Evolutionary conservation across 257 asterid genomes (phyloP).

Genomic region (Cinchona pubescens): DNA sequence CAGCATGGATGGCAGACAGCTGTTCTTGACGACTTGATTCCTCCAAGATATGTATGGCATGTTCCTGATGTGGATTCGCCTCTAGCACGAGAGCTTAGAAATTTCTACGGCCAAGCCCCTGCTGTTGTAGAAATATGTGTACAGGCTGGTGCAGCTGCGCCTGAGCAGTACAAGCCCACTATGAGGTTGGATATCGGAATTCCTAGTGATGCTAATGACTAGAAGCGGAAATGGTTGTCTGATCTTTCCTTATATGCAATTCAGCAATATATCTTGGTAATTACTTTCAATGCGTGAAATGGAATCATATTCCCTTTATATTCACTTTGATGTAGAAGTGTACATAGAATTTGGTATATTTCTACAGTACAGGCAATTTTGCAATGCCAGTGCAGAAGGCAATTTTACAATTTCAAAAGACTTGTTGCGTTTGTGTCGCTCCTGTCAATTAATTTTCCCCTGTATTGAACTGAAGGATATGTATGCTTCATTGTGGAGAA

Average conservation of each 20-base stretch:
- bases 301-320: not conserved
- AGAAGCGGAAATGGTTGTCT: constrained; percentile 96
- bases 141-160: constrained; percentile 85
- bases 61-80: constrained; percentile 54
- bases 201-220: constrained; percentile 53
- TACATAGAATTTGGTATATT: not conserved
- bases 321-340: not conserved
- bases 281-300: not conserved
- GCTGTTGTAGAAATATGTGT: constrained; percentile 77
- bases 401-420: not conserved
- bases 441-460: not conserved
- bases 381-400: not conserved
- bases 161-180: constrained; percentile 76
- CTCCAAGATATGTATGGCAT: constrained; percentile 93
- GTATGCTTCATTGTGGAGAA: not conserved
- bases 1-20: constrained; percentile 98
- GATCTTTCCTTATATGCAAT: constrained; percentile 18
- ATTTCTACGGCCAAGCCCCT: constrained; percentile 89
- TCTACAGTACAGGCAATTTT: not conserved
- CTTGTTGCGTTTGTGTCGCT: not conserved
- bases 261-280: not conserved
- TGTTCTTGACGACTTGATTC: constrained; percentile 72
- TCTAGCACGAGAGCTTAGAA: constrained; percentile 64
- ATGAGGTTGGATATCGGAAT: constrained; percentile 95
- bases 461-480: not conserved